phyloP scores from a whole-genome alignment of 495 filamentous ascomycete genomes.

The Penicillium atrosanguineum region DNA sequence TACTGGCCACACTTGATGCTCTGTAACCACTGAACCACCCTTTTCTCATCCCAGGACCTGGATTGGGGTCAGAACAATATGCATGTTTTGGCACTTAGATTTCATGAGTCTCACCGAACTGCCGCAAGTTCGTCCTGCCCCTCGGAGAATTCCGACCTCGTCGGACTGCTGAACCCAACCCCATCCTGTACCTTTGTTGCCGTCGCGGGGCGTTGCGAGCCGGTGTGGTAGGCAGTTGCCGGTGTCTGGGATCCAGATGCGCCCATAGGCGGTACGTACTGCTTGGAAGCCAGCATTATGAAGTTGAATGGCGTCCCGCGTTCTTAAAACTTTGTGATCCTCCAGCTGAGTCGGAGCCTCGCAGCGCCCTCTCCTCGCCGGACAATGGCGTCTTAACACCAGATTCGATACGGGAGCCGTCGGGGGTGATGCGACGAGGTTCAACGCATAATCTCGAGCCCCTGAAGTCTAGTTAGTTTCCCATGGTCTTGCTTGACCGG shows the following conservation, averaged over 20 bases:
- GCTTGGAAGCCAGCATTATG: constrained; percentile 86
- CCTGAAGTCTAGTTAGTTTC: constrained; percentile 11
- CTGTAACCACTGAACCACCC: constrained; percentile 84
- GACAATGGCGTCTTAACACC: constrained; percentile 8
- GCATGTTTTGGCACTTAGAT: neutral
- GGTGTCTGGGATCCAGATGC: constrained; percentile 53
- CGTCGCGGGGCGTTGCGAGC: constrained; percentile 49
- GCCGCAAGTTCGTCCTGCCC: constrained; percentile 55
- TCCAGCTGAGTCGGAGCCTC: neutral
- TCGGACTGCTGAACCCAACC: constrained; percentile 74
- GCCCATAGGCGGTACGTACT: constrained; percentile 65
- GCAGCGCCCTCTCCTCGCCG: constrained; percentile 10
- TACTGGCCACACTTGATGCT: constrained; percentile 92
- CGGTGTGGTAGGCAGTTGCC: constrained; percentile 52
- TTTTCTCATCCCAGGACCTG: constrained; percentile 85
- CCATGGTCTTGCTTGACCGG: constrained; percentile 3
- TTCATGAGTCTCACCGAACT: constrained; percentile 49
- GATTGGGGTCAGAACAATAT: constrained; percentile 20
- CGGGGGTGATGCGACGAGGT: constrained; percentile 3
- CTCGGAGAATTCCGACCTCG: constrained; percentile 95
- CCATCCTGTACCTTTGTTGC: constrained; percentile 58
- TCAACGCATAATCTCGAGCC: constrained; percentile 23
- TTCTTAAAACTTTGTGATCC: constrained; percentile 1
- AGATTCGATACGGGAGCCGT: constrained; percentile 7
- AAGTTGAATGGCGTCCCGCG: neutral